Conservation (phyloP, 2,329 filamentous ascomycete genomes). For the Hypomyces perniciosus region DNA sequence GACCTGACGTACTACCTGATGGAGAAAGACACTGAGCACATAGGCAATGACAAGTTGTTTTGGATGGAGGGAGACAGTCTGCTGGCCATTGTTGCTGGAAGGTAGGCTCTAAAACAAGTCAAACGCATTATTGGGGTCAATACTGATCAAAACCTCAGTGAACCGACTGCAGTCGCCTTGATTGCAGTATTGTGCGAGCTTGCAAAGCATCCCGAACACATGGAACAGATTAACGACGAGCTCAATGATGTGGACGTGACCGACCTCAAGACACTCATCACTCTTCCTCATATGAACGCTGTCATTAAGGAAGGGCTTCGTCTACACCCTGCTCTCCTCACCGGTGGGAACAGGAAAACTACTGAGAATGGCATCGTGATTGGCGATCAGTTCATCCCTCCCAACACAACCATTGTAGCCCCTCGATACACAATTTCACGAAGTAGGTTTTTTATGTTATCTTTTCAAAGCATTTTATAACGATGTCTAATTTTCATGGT, state of each 20-base stretch:
- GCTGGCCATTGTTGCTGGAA: constrained; percentile 19
- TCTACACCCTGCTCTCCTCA: constrained; percentile 18
- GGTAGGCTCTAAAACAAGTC: constrained; percentile 9
- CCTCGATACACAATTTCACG: constrained; percentile 19
- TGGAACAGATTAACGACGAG: constrained; percentile 2
- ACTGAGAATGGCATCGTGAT: constrained; percentile 14
- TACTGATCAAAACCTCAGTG: constrained; percentile 7
- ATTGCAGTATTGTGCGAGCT: constrained; percentile 16
- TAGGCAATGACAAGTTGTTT: neutral
- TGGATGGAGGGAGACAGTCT: constrained; percentile 6
- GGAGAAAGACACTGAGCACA: constrained; percentile 1
- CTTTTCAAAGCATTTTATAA: neutral
- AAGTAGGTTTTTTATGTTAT: constrained; percentile 28
- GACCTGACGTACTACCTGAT: constrained; percentile 10
- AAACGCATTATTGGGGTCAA: neutral
- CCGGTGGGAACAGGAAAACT: constrained; percentile 17
- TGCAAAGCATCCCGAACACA: constrained; percentile 14
- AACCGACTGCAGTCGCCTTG: constrained; percentile 16
- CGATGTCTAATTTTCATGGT: neutral
- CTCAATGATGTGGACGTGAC: constrained; percentile 14
- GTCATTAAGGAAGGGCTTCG: constrained; percentile 21
- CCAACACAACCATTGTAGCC: constrained; percentile 14
- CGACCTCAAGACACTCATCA: constrained; percentile 15
- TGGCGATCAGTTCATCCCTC: constrained; percentile 16
- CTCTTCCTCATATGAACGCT: constrained; percentile 20